Evolutionary conservation across 805 yeast genomes (phyloP).

Genomic region (Candida silvicultrix): DNA sequence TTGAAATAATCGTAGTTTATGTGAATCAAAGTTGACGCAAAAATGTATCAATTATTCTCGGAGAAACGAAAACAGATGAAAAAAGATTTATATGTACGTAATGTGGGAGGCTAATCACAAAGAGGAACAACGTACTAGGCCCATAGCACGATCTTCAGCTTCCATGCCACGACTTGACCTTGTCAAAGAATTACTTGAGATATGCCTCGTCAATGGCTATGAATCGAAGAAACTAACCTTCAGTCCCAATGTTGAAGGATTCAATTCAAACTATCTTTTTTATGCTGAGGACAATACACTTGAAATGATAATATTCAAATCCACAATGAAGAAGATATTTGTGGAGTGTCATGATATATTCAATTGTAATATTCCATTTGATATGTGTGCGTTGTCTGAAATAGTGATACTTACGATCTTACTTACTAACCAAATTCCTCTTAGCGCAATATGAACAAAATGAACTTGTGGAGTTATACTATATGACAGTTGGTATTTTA

Average conservation of each 20-base stretch:
- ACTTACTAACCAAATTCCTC: background rate
- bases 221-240: constrained; percentile 7
- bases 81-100: no score
- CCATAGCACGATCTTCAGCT: background rate
- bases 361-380: constrained; percentile 1
- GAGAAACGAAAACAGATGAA: background rate
- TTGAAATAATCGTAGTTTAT: no score
- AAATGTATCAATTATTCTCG: background rate
- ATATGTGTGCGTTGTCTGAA: background rate
- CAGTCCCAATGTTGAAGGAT: constrained; percentile 6
- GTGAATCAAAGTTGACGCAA: background rate
- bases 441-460: constrained; percentile 3
- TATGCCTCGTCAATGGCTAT: constrained; percentile 4
- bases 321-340: constrained; percentile 23
- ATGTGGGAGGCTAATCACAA: no score
- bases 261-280: constrained; percentile 5
- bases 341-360: constrained; percentile 25
- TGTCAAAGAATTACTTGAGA: background rate
- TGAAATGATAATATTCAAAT: constrained; percentile 30
- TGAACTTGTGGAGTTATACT: constrained; percentile 10
- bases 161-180: background rate
- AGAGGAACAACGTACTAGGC: no score
- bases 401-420: background rate
- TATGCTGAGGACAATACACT: constrained; percentile 5
- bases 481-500: constrained; percentile 27